Evolutionary conservation across 1,139 yeast genomes (phyloP).

Genomic region (Saccharomyces uvarum): DNA sequence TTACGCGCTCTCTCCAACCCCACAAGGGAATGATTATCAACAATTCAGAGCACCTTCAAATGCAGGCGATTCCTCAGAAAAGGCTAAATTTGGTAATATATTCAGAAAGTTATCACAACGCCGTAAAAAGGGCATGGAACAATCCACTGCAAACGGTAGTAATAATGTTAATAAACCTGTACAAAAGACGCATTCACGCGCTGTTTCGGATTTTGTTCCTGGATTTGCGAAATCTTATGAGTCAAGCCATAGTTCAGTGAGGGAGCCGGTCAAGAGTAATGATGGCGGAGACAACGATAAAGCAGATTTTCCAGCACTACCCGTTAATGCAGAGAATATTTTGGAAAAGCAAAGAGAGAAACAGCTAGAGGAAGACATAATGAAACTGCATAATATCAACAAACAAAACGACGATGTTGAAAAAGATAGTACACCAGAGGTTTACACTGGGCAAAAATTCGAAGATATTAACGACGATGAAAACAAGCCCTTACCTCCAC

Average conservation of each 20-base stretch:
- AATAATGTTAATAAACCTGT: constrained; percentile 1
- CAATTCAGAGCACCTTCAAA: constrained; percentile 6
- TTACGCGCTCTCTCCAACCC: constrained; percentile 10
- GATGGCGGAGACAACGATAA: neutral
- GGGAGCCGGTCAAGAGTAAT: neutral
- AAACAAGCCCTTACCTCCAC: constrained; percentile 15
- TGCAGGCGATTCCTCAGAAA: constrained; percentile 10
- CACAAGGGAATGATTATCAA: constrained; percentile 13
- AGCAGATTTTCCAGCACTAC: constrained; percentile 23
- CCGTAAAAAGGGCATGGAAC: constrained; percentile 14
- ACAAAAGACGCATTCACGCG: constrained; percentile 30
- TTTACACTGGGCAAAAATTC: constrained; percentile 3
- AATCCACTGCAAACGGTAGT: constrained; percentile 1
- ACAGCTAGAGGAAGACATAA: constrained; percentile 14
- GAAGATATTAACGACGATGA: constrained; percentile 4
- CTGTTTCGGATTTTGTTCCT: constrained; percentile 34
- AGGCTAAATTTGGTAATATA: constrained; percentile 22
- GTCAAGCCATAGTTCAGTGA: neutral
- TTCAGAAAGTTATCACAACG: constrained; percentile 27
- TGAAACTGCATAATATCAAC: constrained; percentile 6
- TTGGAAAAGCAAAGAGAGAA: constrained; percentile 20
- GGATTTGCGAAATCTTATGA: constrained; percentile 9
- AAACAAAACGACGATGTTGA: neutral
- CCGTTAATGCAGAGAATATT: constrained; percentile 23
- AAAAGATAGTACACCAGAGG: neutral